A percentile compares a stretch with the other conserved stretches of the same genome.
Conservation (phyloP, 768 basidiomycete genomes). For the Phlebiopsis gigantea region DNA sequence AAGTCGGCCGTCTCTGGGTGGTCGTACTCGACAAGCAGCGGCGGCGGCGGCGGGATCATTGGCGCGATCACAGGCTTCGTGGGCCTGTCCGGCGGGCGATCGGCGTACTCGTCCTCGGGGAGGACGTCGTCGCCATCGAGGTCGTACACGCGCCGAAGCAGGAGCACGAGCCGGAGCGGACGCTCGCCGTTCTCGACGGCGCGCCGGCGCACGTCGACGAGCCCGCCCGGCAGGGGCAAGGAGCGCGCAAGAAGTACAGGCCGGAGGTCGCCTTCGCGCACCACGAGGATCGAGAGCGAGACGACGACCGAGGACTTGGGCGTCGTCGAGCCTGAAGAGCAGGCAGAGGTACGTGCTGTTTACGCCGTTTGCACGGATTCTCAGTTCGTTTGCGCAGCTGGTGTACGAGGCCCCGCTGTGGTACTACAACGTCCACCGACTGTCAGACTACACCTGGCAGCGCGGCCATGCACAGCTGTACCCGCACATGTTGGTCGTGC, state of each 20-base stretch:
- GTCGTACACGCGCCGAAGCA: not conserved
- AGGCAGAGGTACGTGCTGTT: not conserved
- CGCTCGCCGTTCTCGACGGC: not conserved
- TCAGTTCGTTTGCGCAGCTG: not conserved
- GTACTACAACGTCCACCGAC: conserved; percentile 12
- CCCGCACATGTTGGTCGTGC: conserved; percentile 3
- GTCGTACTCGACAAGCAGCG: not conserved
- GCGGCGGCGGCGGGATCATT: not conserved
- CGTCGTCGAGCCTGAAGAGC: not conserved
- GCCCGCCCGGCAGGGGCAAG: not conserved
- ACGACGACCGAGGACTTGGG: not conserved
- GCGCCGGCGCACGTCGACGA: not conserved
- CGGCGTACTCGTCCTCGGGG: not conserved
- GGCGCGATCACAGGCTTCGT: not conserved
- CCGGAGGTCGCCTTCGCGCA: not conserved
- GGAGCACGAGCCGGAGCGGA: not conserved
- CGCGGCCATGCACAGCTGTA: conserved; percentile 5
- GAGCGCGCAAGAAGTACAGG: not conserved
- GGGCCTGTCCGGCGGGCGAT: not conserved
- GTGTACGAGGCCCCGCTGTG: conserved; percentile 5
- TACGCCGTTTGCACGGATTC: not conserved
- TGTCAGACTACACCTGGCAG: conserved; percentile 6
- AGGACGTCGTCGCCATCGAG: not conserved
- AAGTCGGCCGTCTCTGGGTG: not conserved
- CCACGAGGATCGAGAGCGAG: not conserved